A percentile compares a stretch with the other conserved stretches of the same genome.
Conservation (phyloP, 129 eudicot species). For the Apium graveolens region DNA sequence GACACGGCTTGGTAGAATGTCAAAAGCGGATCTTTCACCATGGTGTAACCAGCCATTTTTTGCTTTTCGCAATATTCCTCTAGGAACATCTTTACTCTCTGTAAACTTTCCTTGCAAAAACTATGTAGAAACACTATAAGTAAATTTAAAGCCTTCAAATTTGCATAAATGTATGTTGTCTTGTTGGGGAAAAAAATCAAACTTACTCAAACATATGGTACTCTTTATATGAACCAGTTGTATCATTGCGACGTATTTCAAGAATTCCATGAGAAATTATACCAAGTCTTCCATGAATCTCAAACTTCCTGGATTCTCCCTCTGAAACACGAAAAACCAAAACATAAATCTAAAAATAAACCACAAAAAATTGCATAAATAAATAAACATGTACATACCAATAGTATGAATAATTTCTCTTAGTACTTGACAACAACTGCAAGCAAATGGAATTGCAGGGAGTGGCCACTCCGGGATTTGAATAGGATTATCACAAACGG, state of each 20-base stretch:
- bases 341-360: not conserved
- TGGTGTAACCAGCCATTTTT: conserved; percentile 32
- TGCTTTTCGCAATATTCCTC: conserved; percentile 41
- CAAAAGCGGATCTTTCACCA: conserved; percentile 55
- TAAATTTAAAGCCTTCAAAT: not conserved
- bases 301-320: conserved; percentile 36
- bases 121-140: conserved; percentile 14
- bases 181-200: not conserved
- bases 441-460: conserved; percentile 31
- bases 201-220: conserved; percentile 56
- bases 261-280: conserved; percentile 45
- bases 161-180: not conserved
- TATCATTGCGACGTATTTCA: conserved; percentile 26
- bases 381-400: conserved; percentile 20
- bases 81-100: conserved; percentile 41
- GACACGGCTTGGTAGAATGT: conserved; percentile 51
- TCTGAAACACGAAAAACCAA: conserved; percentile 20
- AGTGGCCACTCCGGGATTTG: conserved; percentile 44
- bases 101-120: conserved; percentile 40
- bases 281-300: conserved; percentile 67
- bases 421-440: conserved; percentile 52
- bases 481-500: conserved; percentile 27
- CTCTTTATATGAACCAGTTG: conserved; percentile 19
- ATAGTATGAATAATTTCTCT: conserved; percentile 65
- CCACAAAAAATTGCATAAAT: not conserved